Evolutionary conservation across 1,284 basidiomycete species (phyloP), one percentile per base, ranked within the genome.

Genomic region (Cerrena zonata): DNA sequence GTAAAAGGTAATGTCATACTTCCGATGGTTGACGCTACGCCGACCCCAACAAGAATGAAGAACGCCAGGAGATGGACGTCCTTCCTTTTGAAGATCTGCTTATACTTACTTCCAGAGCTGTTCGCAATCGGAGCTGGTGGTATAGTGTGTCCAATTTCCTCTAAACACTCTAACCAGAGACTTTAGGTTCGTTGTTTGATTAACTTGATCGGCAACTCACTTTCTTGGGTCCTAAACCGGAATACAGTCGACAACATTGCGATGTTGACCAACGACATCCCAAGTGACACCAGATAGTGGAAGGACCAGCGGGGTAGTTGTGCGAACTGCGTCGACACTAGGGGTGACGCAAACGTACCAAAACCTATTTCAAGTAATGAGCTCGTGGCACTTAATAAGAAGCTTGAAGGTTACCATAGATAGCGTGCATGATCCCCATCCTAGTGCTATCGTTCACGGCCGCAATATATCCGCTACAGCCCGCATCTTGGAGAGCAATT

Each of bases 401-500:
- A 39, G 30, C 12, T 19, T 23, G 23, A 40, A 25, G 45, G 44
- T 38, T 38, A 64, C 68, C 66, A 41, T 69, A 68, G 12, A 71
- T 64, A 0, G 79, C 82, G 58, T 86, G 84, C 37, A 82, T 59
- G 38, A 86, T 61, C 44, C 81, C 80, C 81, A 87, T 84, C 60
- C 82, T 82, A 1, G 69, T 66, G 34, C 72, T 64, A 0, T 74
- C 56, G 48, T 72, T 72, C 11, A 82, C 66, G 47, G 67, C 67
- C 15, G 76, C 75, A 11, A 80, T 73, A 53, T 72, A 80, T 2
- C 77, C 77, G 58, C 81, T 82, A 1, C 76, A 72, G 59, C 80
- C 78, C 1, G 80, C 79, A 54, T 81, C 73, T 74, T 77, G 76
- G 11, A 82, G 60, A 2, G 82, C 74, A 42, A 81, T 61, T 0